Evolutionary conservation across 2,329 filamentous ascomycete species (phyloP), one percentile per base, ranked within the genome.

Genomic region (Paecilomyces formosus): DNA sequence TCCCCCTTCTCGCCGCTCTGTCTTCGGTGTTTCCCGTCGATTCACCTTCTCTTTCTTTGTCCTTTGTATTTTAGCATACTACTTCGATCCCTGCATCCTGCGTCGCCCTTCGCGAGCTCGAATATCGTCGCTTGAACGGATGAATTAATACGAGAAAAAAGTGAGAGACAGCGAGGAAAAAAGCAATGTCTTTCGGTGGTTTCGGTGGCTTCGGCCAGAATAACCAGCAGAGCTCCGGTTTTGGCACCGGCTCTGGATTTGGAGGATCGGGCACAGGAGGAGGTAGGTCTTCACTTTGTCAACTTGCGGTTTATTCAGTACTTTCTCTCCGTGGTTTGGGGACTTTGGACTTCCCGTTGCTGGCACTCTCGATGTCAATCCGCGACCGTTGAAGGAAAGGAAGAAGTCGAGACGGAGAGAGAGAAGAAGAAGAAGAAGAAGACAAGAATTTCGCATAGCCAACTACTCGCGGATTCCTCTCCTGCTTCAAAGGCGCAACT

Each of bases 131-230:
- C 51, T 60, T 54, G 61, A 63, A 67, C 66, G 62, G 62, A 71
- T 74, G 69, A 69, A 65, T 66, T 63, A 61, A 60, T 67, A 64
- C 67, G 60, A 53, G 60, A 60, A 31, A 31, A 31, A 31, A 31
- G 30, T 62, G 59, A 63, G 58, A 64, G 60, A 63, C 64, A 62
- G 62, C 65, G 73, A 64, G 60, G 30, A 39, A n/a, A 39, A 45
- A 45, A 26, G 24, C 3, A 26, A 75, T 74, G 71, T 75, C 72
- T 65, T 72, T 72, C 66, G 76, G 78, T 63, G 80, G 81, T 67
- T 79, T 80, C 69, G 76, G 78, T 66, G 81, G 83, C 78, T 87
- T 88, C 74, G 84, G 84, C 75, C 79, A 81, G 68, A 81, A 80
- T 62, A 85, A 81, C 70, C 74, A 76, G 66, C 72, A 77, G 74